Conservation (phyloP, 768 basidiomycete genomes). For the Favolaschia claudopus region DNA sequence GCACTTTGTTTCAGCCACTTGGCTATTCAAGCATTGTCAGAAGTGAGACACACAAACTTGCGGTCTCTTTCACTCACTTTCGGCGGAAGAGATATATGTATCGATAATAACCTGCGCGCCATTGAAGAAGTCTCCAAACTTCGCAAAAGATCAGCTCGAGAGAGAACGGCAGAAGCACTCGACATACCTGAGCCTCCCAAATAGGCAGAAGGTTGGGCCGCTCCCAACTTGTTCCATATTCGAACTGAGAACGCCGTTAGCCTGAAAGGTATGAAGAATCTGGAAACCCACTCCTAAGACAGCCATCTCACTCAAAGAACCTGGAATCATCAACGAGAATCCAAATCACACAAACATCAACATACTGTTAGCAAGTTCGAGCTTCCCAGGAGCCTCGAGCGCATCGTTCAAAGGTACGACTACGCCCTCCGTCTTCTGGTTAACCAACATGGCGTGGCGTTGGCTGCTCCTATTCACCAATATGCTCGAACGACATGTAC, state of each 20-base stretch:
- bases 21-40: conserved; percentile 49
- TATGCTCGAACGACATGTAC: not conserved
- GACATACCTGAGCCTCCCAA: conserved; percentile 89
- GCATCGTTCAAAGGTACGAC: conserved; percentile 83
- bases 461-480: not conserved
- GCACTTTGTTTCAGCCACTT: conserved; percentile 96
- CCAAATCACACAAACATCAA: conserved; percentile 12
- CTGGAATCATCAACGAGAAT: conserved; percentile 42
- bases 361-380: conserved; percentile 90
- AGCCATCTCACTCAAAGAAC: conserved; percentile 89
- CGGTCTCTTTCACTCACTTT: conserved; percentile 60
- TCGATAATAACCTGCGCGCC: conserved; percentile 90
- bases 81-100: conserved; percentile 84
- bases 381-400: conserved; percentile 64
- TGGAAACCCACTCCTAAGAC: conserved; percentile 75
- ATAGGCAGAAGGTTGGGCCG: conserved; percentile 81
- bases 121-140: conserved; percentile 95
- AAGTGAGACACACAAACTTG: not conserved
- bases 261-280: not conserved
- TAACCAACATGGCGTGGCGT: conserved; percentile 87
- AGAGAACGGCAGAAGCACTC: not conserved
- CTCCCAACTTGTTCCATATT: conserved; percentile 92
- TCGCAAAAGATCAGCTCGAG: not conserved
- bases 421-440: conserved; percentile 84
- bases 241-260: conserved; percentile 61